Evolutionary conservation across 2,329 filamentous ascomycete genomes (phyloP).

Genomic region (Colletotrichum paranaense): DNA sequence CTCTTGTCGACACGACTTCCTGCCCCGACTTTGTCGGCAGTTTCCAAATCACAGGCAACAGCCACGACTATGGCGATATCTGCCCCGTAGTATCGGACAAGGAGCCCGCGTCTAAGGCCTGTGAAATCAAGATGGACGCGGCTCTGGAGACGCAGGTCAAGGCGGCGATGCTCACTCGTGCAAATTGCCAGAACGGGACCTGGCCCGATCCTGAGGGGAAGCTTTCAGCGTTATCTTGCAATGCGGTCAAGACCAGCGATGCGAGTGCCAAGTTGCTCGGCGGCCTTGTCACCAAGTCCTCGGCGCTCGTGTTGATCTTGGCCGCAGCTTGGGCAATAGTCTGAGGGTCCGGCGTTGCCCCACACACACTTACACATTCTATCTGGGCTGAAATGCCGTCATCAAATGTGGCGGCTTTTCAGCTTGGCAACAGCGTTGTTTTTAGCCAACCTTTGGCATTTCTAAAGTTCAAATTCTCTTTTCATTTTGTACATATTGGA

Average conservation of each 20-base stretch:
- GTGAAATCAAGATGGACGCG: conserved; percentile 1
- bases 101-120: not conserved
- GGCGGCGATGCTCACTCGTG: conserved; percentile 3
- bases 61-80: not conserved
- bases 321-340: not conserved
- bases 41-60: not conserved
- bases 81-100: not conserved
- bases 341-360: not conserved
- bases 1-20: not conserved
- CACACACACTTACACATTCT: not conserved
- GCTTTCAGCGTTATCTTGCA: not conserved
- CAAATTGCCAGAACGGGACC: not conserved
- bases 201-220: conserved; percentile 8
- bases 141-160: not conserved
- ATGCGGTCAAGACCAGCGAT: not conserved
- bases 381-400: not conserved
- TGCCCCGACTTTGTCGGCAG: not conserved
- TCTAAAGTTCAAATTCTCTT: not conserved
- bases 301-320: conserved; percentile 17
- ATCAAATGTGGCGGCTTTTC: not conserved
- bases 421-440: not conserved
- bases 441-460: not conserved
- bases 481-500: not conserved
- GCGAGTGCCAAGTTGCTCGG: not conserved
- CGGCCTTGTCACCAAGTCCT: not conserved